Conservation (phyloP, 164 flowering plant species). For the Santalum album region DNA sequence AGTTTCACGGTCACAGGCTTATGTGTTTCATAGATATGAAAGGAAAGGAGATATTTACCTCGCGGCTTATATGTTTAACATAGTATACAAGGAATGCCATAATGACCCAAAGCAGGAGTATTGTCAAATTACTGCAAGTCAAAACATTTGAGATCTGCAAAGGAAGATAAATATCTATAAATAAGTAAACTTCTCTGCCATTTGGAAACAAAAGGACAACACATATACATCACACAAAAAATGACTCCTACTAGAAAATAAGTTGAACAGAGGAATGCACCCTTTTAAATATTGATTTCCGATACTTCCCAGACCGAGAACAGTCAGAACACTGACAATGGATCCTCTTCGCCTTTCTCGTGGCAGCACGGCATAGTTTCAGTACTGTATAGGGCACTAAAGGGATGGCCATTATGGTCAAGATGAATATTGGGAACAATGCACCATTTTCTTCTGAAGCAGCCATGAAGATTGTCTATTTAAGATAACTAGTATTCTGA, state of each 20-base stretch:
- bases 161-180: no score
- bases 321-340: conserved; percentile 1
- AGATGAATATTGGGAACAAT: conserved; percentile 1
- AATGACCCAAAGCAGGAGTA: conserved; percentile 2
- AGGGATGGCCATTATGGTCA: conserved; percentile 2
- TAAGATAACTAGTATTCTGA: background rate
- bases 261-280: background rate
- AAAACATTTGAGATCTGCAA: background rate
- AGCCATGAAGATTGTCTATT: background rate
- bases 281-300: background rate
- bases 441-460: conserved; percentile 3
- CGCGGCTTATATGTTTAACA: background rate
- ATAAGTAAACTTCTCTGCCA: no score
- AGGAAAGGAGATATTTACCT: background rate
- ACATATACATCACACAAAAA: background rate
- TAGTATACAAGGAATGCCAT: conserved; percentile 1
- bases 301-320: conserved; percentile 3
- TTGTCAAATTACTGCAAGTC: background rate
- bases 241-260: background rate
- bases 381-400: conserved; percentile 1
- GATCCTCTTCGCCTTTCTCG: background rate
- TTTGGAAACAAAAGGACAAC: background rate
- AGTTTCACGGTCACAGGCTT: no score
- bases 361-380: background rate
- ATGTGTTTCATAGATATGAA: no score